These are phyloP conservation scores for Panaeolus papilionaceus DNA, from an alignment of 768 basidiomycete genomes.

Conservation along the genomic window DNA sequence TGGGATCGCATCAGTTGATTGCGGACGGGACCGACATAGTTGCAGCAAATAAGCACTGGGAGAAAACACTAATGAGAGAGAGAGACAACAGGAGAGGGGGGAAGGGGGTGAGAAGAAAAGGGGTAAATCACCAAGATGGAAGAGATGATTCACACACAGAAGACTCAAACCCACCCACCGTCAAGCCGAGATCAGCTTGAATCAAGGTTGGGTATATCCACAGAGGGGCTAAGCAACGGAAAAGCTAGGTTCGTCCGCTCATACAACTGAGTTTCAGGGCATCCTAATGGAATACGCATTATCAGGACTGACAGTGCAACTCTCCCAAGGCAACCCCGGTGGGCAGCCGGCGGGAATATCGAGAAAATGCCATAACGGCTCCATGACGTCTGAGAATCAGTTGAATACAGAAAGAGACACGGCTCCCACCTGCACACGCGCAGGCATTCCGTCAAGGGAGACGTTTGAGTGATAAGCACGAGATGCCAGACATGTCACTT, in stretches of 20 bases:
- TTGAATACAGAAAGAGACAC: conserved; percentile 4
- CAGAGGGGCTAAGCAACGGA: conserved; percentile 7
- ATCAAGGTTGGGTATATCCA: background rate
- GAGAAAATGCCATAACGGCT: conserved; percentile 8
- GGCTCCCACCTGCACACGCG: background rate
- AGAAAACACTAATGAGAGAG: background rate
- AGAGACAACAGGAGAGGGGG: background rate
- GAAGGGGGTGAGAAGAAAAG: background rate
- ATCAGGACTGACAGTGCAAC: conserved; percentile 7
- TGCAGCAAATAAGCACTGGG: conserved; percentile 12
- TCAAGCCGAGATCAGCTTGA: background rate
- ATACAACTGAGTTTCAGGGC: background rate
- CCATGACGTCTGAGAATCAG: conserved; percentile 10
- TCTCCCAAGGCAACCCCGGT: conserved; percentile 13
- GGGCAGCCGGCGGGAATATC: conserved; percentile 24
- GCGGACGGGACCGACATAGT: conserved; percentile 12
- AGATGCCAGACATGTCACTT: conserved; percentile 6
- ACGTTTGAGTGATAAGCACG: conserved; percentile 8
- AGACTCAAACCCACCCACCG: background rate
- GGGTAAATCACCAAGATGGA: background rate
- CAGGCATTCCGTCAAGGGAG: background rate
- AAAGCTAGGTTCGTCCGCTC: conserved; percentile 6
- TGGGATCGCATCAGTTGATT: background rate
- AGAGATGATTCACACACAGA: background rate
- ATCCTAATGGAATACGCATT: background rate